A percentile compares a stretch with the other conserved stretches of the same genome.
These are phyloP conservation scores for Cladosporium sp. DNA, from an alignment of 2,329 filamentous ascomycete species.

Conservation along the genomic window DNA sequence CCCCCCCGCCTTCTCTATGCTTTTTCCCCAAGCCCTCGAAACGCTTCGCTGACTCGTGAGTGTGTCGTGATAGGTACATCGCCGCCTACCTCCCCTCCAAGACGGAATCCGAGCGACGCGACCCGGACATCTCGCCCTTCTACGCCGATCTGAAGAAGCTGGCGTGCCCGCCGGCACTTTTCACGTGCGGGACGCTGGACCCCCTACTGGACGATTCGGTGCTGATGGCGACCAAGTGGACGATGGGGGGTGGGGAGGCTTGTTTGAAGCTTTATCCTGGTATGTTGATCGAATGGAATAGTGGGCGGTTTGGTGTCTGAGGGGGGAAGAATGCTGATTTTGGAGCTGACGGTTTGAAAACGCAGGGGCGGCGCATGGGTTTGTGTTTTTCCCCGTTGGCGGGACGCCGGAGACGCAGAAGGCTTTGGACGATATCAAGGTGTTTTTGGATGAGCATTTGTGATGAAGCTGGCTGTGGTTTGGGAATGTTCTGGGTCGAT, in stretches of 20 bases:
- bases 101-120: slow-evolving; percentile 37
- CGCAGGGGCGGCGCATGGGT: slow-evolving; percentile 51
- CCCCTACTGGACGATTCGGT: slow-evolving; percentile 50
- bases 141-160: slow-evolving; percentile 42
- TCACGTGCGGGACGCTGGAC: slow-evolving; percentile 53
- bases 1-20: no score
- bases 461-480: slow-evolving; percentile 30
- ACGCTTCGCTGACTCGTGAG: no score
- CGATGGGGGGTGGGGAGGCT: slow-evolving; percentile 46
- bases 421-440: slow-evolving; percentile 35
- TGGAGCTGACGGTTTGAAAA: not conserved
- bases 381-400: slow-evolving; percentile 40
- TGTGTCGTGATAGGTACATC: slow-evolving; percentile 34
- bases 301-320: not conserved
- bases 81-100: slow-evolving; percentile 44
- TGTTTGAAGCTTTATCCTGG: slow-evolving; percentile 50
- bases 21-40: no score
- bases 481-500: no score
- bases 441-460: slow-evolving; percentile 1
- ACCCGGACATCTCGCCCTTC: slow-evolving; percentile 47
- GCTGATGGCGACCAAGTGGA: slow-evolving; percentile 53
- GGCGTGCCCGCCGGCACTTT: slow-evolving; percentile 50
- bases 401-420: slow-evolving; percentile 34
- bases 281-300: slow-evolving; percentile 4
- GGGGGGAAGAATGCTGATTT: no score